Evolutionary conservation across 371 early-diverging fungal species (phyloP).

Genomic region (Lichtheimia hyalospora): DNA sequence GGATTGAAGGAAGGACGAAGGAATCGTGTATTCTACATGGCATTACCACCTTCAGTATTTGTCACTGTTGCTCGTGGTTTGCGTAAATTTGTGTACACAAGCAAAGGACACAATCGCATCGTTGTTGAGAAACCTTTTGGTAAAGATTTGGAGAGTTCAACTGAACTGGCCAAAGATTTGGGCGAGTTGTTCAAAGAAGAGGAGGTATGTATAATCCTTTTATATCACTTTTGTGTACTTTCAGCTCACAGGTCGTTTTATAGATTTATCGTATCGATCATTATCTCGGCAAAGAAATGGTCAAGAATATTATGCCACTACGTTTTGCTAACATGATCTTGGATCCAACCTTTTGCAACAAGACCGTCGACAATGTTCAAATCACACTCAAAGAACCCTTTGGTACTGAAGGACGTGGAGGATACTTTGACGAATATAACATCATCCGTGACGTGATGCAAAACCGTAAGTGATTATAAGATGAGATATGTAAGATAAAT

Average conservation of each 20-base stretch:
- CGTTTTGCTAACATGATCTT: slow-evolving; percentile 94
- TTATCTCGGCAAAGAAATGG: slow-evolving; percentile 98
- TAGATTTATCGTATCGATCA: slow-evolving; percentile 97
- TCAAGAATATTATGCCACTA: slow-evolving; percentile 91
- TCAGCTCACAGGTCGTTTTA: neutral
- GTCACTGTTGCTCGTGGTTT: slow-evolving; percentile 77
- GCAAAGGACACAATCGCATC: slow-evolving; percentile 64
- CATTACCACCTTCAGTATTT: slow-evolving; percentile 97
- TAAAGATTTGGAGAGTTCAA: slow-evolving; percentile 82
- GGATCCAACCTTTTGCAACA: slow-evolving; percentile 86
- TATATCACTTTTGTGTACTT: neutral
- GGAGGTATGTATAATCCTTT: slow-evolving; percentile 60
- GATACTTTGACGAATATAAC: slow-evolving; percentile 99
- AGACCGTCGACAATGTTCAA: slow-evolving; percentile 89
- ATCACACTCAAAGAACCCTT: slow-evolving; percentile 97
- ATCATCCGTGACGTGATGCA: slow-evolving; percentile 99
- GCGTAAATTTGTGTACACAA: slow-evolving; percentile 62
- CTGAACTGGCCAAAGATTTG: slow-evolving; percentile 66
- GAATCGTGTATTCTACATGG: slow-evolving; percentile 94
- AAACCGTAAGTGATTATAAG: slow-evolving; percentile 66
- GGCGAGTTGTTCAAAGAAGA: slow-evolving; percentile 79
- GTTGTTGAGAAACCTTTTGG: slow-evolving; percentile 99
- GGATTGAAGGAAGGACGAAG: slow-evolving; percentile 28
- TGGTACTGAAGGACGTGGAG: slow-evolving; percentile 98
- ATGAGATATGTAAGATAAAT: neutral